phyloP scores from a whole-genome alignment of 768 basidiomycete species.

The Agrocybe chaxingu region DNA sequence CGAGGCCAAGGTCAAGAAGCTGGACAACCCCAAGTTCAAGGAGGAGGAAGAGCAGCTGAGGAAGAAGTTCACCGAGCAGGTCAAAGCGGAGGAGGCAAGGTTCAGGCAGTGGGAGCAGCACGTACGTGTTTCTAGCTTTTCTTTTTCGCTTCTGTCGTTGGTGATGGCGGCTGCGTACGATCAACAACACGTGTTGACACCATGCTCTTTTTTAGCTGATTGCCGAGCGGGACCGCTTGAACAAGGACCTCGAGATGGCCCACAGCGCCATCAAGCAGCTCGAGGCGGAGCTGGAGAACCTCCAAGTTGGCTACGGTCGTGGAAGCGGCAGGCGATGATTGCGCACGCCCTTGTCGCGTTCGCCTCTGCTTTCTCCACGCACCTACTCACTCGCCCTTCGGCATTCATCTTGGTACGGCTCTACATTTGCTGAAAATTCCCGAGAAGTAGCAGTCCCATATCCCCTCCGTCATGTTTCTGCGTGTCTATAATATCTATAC shows the following conservation, averaged over 20 bases:
- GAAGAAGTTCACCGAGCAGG: conserved; percentile 99
- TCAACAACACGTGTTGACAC: conserved; percentile 8
- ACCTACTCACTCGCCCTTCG: background rate
- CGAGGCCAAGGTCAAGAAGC: conserved; percentile 96
- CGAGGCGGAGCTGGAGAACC: conserved; percentile 86
- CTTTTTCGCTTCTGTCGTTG: conserved; percentile 1
- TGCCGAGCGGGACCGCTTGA: conserved; percentile 96
- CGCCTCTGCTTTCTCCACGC: background rate
- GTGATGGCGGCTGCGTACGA: conserved; percentile 4
- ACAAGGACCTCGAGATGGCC: conserved; percentile 95
- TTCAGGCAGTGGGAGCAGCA: conserved; percentile 99
- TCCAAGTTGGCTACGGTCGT: conserved; percentile 83
- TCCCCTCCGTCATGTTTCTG: background rate
- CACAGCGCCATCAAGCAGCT: conserved; percentile 89
- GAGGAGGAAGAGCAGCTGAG: conserved; percentile 97
- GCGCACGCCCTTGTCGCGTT: background rate
- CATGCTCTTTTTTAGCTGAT: conserved; percentile 66
- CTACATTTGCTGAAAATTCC: background rate
- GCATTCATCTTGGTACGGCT: background rate
- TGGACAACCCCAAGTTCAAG: conserved; percentile 99
- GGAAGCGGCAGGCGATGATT: conserved; percentile 63
- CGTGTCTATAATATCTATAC: conserved; percentile 2
- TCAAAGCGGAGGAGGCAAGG: conserved; percentile 95
- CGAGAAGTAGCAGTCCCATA: conserved; percentile 1
- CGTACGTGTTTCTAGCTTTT: conserved; percentile 44